Evolutionary conservation across 148 eudicot genomes (phyloP).

Genomic region (Fagopyrum esculentum): DNA sequence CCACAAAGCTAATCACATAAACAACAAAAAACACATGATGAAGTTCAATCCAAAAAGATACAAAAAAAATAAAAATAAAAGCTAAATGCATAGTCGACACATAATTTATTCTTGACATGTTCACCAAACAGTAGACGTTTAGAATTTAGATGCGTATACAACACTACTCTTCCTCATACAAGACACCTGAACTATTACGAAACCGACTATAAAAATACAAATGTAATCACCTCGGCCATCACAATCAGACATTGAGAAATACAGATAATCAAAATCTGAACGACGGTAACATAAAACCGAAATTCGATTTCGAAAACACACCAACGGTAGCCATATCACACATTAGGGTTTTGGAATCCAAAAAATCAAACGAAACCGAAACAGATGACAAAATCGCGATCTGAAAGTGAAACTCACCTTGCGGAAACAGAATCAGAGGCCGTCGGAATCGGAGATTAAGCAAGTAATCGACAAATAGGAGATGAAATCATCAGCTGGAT

Average conservation of each 20-base stretch:
- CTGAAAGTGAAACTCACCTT: neutral
- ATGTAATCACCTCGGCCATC: neutral
- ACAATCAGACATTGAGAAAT: neutral
- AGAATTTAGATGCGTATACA: neutral
- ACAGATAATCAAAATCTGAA: neutral
- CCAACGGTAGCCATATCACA: neutral
- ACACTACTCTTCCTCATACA: neutral
- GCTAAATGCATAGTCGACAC: neutral
- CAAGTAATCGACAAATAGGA: neutral
- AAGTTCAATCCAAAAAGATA: neutral
- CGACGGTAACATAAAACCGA: neutral
- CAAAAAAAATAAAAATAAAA: neutral
- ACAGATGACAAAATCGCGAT: neutral
- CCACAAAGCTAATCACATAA: neutral
- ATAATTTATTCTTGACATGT: neutral
- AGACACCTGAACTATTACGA: neutral
- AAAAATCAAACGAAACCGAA: neutral
- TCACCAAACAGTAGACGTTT: neutral
- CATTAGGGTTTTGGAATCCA: neutral
- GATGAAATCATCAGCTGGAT: neutral
- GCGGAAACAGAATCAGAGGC: neutral
- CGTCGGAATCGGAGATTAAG: neutral
- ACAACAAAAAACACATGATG: neutral
- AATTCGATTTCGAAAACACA: neutral
- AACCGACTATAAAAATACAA: neutral